Evolutionary conservation across 1,284 basidiomycete species (phyloP).

Genomic region (Cutaneotrichosporon curvatum): DNA sequence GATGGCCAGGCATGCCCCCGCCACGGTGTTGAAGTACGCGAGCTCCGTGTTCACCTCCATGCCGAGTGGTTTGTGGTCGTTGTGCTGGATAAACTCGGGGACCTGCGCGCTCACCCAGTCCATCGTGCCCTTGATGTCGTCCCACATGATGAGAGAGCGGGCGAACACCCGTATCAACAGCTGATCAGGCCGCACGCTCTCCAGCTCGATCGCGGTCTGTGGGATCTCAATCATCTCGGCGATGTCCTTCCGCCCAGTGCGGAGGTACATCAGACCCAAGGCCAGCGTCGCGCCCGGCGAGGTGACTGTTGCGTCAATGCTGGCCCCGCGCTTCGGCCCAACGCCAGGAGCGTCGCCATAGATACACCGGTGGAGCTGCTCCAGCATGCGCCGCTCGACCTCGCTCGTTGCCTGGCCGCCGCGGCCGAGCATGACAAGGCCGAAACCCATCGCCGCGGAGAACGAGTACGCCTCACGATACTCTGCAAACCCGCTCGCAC

Average conservation of each 20-base stretch:
- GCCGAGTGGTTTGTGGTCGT: constrained; percentile 46
- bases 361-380: constrained; percentile 61
- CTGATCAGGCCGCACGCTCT: constrained; percentile 80
- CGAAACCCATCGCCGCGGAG: constrained; percentile 80
- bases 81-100: constrained; percentile 62
- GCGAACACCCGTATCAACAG: constrained; percentile 73
- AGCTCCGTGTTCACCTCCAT: constrained; percentile 69
- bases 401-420: constrained; percentile 53
- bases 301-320: constrained; percentile 67
- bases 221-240: constrained; percentile 79
- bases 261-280: constrained; percentile 84
- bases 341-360: constrained; percentile 55
- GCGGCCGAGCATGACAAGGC: constrained; percentile 90
- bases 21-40: constrained; percentile 79
- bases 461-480: constrained; percentile 88
- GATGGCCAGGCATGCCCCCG: constrained; percentile 84
- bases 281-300: constrained; percentile 86
- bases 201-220: constrained; percentile 66
- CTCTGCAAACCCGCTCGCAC: constrained; percentile 72
- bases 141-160: constrained; percentile 81
- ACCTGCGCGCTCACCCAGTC: constrained; percentile 74
- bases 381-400: constrained; percentile 64
- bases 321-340: not conserved
- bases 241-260: constrained; percentile 73
- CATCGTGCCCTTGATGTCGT: constrained; percentile 60